Evolutionary conservation across 805 yeast genomes (phyloP).

Genomic region (Pichia scutulata): DNA sequence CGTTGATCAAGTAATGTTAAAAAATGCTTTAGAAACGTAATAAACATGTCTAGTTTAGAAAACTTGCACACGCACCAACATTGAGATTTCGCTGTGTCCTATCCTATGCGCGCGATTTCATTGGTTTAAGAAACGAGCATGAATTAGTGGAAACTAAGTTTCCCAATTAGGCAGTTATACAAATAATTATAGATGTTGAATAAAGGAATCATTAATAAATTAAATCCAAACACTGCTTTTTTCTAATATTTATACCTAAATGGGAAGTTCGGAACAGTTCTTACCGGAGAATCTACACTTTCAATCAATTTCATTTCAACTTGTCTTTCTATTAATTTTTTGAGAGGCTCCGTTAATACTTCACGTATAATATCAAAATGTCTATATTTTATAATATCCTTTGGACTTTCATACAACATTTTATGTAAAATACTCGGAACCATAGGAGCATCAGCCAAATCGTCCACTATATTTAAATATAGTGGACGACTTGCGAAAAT

Average conservation of each 20-base stretch:
- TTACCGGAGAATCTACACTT: background rate
- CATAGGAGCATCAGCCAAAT: conserved; percentile 41
- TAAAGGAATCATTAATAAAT: too few relatives aligned
- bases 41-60: background rate
- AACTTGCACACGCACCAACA: background rate
- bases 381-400: conserved; percentile 38
- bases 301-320: background rate
- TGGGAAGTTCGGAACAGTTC: background rate
- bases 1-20: background rate
- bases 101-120: conserved; percentile 1
- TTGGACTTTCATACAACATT: conserved; percentile 40
- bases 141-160: background rate
- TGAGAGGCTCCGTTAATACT: conserved; percentile 26
- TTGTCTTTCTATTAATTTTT: conserved; percentile 28
- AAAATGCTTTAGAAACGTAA: background rate
- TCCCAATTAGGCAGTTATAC: background rate
- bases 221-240: too few relatives aligned
- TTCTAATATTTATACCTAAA: background rate
- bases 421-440: conserved; percentile 36
- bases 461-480: conserved; percentile 31
- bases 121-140: background rate
- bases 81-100: background rate
- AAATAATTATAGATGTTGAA: too few relatives aligned
- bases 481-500: conserved; percentile 25
- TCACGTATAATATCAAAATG: conserved; percentile 35